Evolutionary conservation across 2,329 filamentous ascomycete genomes (phyloP), one percentile per base, ranked within the genome.

Genomic region (Xylaria sp.): DNA sequence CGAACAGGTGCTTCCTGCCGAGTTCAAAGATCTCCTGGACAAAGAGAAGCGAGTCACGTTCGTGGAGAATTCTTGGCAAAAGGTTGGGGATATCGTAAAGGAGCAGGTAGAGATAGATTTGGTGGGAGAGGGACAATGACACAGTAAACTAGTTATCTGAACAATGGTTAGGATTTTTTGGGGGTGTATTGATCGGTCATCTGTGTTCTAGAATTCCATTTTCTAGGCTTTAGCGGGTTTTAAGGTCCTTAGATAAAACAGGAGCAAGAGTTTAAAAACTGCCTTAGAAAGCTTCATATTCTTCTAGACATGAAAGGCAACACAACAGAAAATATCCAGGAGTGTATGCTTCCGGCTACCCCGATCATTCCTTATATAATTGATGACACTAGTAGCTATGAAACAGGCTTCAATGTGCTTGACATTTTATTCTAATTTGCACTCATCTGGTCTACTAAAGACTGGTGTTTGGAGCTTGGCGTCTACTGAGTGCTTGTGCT

Each of bases 1-100:
- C 46, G 80, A 85, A 70, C 87, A 91, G 70, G 91, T 98, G 1
- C 84, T 97, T 63, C 95, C 95, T 0, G 79, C 86, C 65, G 93
- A 97, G 81, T 96, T 97, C 76, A 82, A 91, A 39, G 95, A 92
- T 0, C 82, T 98, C 0, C 90, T 94, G 76, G 82, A 90, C 75
- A 90, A 90, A 82, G 90, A 94, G 79, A 91, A 87, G 80, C 86
- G 93, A 56, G 89, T 97, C 15, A 90, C 86, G 4, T 83, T 86
- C 48, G 90, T 94, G 23, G 87, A 87, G 48, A 91, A 88, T 70
- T 88, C 89, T 56, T 95, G 93, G 90, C 83, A 91, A 79, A 88
- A 86, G 25, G 91, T 97, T 20, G 84, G 93, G 70, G 89, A 90
- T 75, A 86, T 97, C 70, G 90, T 97, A 5, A 89, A 90, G 78